Conservation (phyloP, 108 stramenopile species). For the Fragilariopsis cylindrus region DNA sequence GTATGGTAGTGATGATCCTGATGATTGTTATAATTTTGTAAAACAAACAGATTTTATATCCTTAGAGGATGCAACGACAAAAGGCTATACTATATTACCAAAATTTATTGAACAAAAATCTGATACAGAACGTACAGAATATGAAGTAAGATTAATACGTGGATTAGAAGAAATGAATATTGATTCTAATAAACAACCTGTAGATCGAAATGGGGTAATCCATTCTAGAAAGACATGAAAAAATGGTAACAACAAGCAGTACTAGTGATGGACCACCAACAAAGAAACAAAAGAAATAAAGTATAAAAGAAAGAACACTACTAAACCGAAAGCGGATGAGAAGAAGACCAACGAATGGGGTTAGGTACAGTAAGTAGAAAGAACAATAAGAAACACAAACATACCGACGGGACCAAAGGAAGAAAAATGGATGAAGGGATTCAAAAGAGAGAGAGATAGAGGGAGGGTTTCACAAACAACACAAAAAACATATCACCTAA, state of each 20-base stretch:
- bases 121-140: slow-evolving; percentile 6
- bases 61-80: slow-evolving; percentile 10
- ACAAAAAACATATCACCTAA: background rate
- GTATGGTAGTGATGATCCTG: slow-evolving; percentile 24
- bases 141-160: slow-evolving; percentile 7
- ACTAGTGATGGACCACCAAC: background rate
- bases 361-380: too few species aligned
- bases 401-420: too few species aligned
- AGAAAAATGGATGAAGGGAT: background rate
- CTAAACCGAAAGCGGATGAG: too few species aligned
- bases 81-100: slow-evolving; percentile 14
- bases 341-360: too few species aligned
- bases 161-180: slow-evolving; percentile 19
- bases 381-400: too few species aligned
- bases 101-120: slow-evolving; percentile 1
- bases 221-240: slow-evolving; percentile 17
- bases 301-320: too few species aligned
- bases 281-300: slow-evolving; percentile 8
- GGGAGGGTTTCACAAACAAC: background rate
- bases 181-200: slow-evolving; percentile 5
- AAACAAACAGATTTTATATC: slow-evolving; percentile 22
- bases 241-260: background rate
- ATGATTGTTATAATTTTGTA: slow-evolving; percentile 23
- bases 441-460: background rate
- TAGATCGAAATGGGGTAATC: slow-evolving; percentile 7